phyloP scores from a whole-genome alignment of 495 filamentous ascomycete species.

The Annulohypoxylon nitens region DNA sequence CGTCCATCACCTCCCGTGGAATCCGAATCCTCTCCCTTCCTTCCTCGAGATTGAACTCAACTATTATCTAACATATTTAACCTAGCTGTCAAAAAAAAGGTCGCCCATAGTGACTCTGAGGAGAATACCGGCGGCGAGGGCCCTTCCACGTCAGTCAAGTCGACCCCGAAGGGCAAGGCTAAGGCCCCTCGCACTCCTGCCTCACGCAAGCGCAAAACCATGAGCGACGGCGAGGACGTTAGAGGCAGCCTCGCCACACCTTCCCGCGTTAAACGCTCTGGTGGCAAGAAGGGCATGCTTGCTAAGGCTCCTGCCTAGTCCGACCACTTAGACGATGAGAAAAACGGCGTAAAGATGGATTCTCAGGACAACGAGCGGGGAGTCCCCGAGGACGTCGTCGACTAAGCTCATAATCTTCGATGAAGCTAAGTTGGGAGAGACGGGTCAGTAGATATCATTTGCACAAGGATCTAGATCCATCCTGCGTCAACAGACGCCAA shows the following conservation, averaged over 20 bases:
- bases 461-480: background rate
- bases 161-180: slow-evolving; percentile 14
- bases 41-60: background rate
- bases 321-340: slow-evolving; percentile 22
- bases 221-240: slow-evolving; percentile 13
- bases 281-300: slow-evolving; percentile 29
- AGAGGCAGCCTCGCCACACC: background rate
- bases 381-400: slow-evolving; percentile 14
- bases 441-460: background rate
- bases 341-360: slow-evolving; percentile 11
- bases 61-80: slow-evolving; percentile 7
- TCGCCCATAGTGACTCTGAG: background rate
- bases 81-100: slow-evolving; percentile 44
- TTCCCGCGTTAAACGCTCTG: slow-evolving; percentile 31
- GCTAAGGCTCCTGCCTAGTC: slow-evolving; percentile 13
- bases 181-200: slow-evolving; percentile 22
- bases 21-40: background rate
- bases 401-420: background rate
- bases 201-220: slow-evolving; percentile 26
- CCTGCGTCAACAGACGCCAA: background rate
- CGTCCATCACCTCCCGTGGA: background rate
- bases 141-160: slow-evolving; percentile 26
- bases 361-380: background rate
- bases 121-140: slow-evolving; percentile 11
- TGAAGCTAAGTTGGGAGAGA: background rate